These are phyloP conservation scores for Fusarium veterinarium DNA, from an alignment of 2,329 filamentous ascomycete genomes.

Conservation along the genomic window DNA sequence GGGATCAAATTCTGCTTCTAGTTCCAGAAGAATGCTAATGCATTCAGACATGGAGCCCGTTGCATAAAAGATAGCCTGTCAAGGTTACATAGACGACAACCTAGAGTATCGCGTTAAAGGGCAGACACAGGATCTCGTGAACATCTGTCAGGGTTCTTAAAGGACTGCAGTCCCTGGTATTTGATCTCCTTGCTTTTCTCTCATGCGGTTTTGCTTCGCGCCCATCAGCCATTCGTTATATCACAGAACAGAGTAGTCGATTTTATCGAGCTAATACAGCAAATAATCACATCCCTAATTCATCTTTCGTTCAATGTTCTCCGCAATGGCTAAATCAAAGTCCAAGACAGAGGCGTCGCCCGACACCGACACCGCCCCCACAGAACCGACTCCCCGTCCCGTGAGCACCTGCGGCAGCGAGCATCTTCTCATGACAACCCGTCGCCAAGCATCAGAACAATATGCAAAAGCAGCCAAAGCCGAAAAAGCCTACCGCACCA, in stretches of 20 bases:
- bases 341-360: background rate
- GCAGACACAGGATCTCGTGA: too few species aligned
- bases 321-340: background rate
- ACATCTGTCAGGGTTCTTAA: background rate
- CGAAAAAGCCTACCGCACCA: slow-evolving; percentile 16
- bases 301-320: background rate
- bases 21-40: background rate
- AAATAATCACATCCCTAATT: rapidly evolving
- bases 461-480: slow-evolving; percentile 13
- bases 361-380: background rate
- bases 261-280: background rate
- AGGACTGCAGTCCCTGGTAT: background rate
- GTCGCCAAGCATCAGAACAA: slow-evolving; percentile 8
- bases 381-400: background rate
- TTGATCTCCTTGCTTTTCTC: too few species aligned
- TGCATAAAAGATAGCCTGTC: background rate
- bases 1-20: background rate
- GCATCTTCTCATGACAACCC: background rate
- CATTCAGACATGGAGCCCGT: too few species aligned
- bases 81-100: background rate
- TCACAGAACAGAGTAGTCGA: too few species aligned
- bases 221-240: background rate
- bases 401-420: slow-evolving; percentile 5
- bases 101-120: rapidly evolving
- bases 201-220: background rate